Evolutionary conservation across 164 flowering plant genomes (phyloP).

Genomic region (Protea cynaroides): DNA sequence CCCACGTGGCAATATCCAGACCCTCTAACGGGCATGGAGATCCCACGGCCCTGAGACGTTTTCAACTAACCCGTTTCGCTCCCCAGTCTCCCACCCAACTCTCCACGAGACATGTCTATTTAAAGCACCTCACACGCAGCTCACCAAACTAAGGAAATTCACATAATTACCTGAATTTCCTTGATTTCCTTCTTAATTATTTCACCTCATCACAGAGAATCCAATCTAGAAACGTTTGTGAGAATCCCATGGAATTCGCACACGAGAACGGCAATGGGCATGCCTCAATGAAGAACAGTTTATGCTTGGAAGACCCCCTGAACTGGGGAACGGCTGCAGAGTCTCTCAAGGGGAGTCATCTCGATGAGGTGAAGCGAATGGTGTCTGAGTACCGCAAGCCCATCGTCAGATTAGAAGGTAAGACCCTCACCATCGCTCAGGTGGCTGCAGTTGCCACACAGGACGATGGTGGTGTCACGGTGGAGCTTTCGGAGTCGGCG

Average conservation of each 20-base stretch:
- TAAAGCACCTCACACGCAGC: constrained; percentile 16
- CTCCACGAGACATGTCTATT: constrained; percentile 15
- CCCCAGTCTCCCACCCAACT: constrained; percentile 15
- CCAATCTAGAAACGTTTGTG: no score
- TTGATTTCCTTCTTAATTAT: background rate
- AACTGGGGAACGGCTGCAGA: constrained; percentile 54
- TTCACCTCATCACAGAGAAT: background rate
- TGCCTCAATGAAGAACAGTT: background rate
- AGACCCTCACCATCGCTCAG: constrained; percentile 38
- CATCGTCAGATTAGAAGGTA: constrained; percentile 36
- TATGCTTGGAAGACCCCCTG: constrained; percentile 39
- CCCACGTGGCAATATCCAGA: constrained; percentile 9
- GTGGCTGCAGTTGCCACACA: constrained; percentile 44
- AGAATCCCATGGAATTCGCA: constrained; percentile 2
- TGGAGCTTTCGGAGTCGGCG: constrained; percentile 47
- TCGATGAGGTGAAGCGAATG: constrained; percentile 53
- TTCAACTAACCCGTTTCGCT: constrained; percentile 28
- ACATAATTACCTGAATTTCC: background rate
- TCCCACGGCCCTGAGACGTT: constrained; percentile 6
- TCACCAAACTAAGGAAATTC: constrained; percentile 19
- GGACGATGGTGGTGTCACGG: constrained; percentile 17
- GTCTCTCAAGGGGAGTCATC: constrained; percentile 40
- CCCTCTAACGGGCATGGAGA: constrained; percentile 11
- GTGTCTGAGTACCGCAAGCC: constrained; percentile 45
- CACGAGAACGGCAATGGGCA: constrained; percentile 14